Base-by-base conservation (phyloP, 2,329 filamentous ascomycete species). In the Penicillium hesseltinei region DNA sequence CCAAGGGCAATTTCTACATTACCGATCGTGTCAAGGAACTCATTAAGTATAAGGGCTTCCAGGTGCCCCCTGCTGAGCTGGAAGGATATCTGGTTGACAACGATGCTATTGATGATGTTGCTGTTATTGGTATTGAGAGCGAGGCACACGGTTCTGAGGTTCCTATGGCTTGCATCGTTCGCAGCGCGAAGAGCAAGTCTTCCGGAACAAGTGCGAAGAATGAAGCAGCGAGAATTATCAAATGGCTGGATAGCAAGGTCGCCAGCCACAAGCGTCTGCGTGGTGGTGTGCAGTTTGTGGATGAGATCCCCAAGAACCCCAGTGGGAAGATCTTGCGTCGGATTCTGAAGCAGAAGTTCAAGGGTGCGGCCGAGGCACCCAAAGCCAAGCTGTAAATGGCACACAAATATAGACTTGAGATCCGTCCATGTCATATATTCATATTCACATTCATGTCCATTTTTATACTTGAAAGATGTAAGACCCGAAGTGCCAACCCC, bases 1-100 rank as follows among this genome's bases (percentile, higher is more conserved):
- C 82, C 45, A 81, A 89, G 49, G 89, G 89, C 31, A 90, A 95
- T 69, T 90, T 95, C 68, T 96, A 87, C 78, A 93, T 96, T 71
- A 96, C 92, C 1, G 92, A 97, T 70, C 88, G 92, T 7, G 81
- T 91, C 36, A 92, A 91, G 78, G 80, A 77, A 60, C 71, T 78
- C 38, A 81, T 80, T 69, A 85, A 89, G 73, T 88, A 84, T 72
- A 88, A 90, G 73, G 87, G 87, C 0, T 89, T 88, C 75, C 87
- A 89, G 69, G 87, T 90, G 2, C 79, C 87, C 0, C 87, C 87
- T 0, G 87, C 87, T 2, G 86, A 89, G 71, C 77, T 89, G 6
- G 87, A 85, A 61, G 82, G 82, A 4, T 64, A 82, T 21, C 70
- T 85, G 19, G 70, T 80, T 2, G 74, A 77, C 9, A 80, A 83